Conservation (phyloP, 495 filamentous ascomycete species). For the Lentithecium fluviatile region DNA sequence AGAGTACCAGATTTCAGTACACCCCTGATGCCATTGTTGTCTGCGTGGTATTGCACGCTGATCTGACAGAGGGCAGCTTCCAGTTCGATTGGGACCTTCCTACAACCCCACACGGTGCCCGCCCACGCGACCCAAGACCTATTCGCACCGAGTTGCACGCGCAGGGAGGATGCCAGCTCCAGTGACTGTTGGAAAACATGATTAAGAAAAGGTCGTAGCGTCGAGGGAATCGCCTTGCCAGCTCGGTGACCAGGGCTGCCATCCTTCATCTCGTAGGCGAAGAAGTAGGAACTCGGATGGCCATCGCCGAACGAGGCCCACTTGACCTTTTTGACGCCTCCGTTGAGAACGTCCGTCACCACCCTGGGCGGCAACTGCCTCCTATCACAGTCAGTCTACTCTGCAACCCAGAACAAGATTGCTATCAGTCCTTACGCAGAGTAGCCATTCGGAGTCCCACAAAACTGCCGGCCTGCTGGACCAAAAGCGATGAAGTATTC, state of each 20-base stretch:
- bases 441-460: slow-evolving; percentile 19
- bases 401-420: background rate
- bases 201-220: background rate
- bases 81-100: background rate
- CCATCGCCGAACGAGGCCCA: slow-evolving; percentile 16
- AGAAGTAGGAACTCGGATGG: slow-evolving; percentile 6
- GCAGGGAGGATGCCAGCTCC: background rate
- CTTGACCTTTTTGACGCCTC: slow-evolving; percentile 1
- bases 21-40: background rate
- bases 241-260: background rate
- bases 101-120: background rate
- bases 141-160: slow-evolving; percentile 8
- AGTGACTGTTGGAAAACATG: background rate
- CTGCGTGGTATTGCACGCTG: background rate
- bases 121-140: slow-evolving; percentile 8
- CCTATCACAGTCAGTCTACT: background rate
- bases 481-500: slow-evolving; percentile 20
- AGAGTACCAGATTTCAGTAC: background rate
- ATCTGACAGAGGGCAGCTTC: background rate
- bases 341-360: background rate
- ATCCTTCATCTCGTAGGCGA: slow-evolving; percentile 4
- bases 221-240: background rate
- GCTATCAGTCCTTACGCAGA: background rate
- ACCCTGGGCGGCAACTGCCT: slow-evolving; percentile 3
- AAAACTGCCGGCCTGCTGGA: slow-evolving; percentile 2